Evolutionary conservation across 768 basidiomycete species (phyloP).

Genomic region (Collybiopsis confluens): DNA sequence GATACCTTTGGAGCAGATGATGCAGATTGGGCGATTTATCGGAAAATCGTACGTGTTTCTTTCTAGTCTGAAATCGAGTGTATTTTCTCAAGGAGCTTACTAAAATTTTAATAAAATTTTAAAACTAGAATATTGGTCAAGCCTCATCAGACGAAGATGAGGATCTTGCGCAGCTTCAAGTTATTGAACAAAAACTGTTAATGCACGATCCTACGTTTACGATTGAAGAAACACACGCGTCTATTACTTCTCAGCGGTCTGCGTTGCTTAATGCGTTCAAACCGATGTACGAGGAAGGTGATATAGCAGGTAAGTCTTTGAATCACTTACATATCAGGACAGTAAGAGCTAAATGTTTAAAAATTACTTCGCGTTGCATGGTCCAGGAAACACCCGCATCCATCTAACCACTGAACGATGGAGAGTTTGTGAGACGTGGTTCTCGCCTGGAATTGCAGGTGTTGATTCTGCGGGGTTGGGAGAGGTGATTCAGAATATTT

Average conservation of each 20-base stretch:
- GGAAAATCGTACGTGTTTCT: constrained; percentile 73
- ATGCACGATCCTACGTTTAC: constrained; percentile 84
- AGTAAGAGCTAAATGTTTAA: no score
- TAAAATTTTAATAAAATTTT: no score
- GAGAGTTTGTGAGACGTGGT: constrained; percentile 89
- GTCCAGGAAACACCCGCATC: constrained; percentile 69
- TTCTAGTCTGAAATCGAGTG: no score
- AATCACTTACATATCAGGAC: no score
- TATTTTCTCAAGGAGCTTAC: no score
- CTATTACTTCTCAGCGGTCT: constrained; percentile 70
- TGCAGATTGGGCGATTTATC: constrained; percentile 96
- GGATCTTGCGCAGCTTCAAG: constrained; percentile 66
- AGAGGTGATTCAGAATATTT: constrained; percentile 85
- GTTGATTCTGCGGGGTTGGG: constrained; percentile 91
- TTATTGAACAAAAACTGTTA: constrained; percentile 78
- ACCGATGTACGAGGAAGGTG: constrained; percentile 73
- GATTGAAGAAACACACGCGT: constrained; percentile 74
- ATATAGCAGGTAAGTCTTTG: constrained; percentile 49
- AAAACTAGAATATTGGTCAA: constrained; percentile 69
- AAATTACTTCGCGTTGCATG: no score
- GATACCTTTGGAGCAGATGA: constrained; percentile 93
- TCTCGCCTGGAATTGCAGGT: constrained; percentile 91
- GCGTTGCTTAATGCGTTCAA: constrained; percentile 84
- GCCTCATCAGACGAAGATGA: constrained; percentile 89
- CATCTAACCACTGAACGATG: constrained; percentile 89